These are phyloP conservation scores for Berkeleyomyces rouxiae DNA, from an alignment of 2,329 filamentous ascomycete species.

Conservation along the genomic window DNA sequence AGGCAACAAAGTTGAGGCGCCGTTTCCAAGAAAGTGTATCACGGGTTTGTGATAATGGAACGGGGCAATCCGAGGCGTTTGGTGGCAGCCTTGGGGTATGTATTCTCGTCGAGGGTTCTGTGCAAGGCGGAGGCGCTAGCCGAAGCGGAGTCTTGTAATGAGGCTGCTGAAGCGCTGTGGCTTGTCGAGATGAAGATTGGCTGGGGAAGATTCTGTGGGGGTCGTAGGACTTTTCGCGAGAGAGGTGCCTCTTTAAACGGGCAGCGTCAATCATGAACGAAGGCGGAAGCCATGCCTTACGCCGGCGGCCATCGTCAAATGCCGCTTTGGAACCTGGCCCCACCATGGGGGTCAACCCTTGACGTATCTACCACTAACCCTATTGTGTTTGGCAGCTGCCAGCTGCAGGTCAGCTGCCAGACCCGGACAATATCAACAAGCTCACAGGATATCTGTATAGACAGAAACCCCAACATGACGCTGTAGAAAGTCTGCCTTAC, in stretches of 20 bases:
- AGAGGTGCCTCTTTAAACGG: conserved; percentile 2
- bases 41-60: neutral
- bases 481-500: too few relatives aligned
- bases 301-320: neutral
- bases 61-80: too few relatives aligned
- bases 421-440: too few relatives aligned
- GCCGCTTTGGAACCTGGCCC: neutral
- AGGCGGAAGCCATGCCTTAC: neutral
- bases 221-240: neutral
- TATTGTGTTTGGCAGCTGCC: neutral
- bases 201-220: neutral
- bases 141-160: too few relatives aligned
- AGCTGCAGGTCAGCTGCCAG: neutral
- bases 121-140: too few relatives aligned
- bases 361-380: neutral
- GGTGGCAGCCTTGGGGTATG: neutral
- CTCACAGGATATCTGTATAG: too few relatives aligned
- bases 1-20: conserved; percentile 13
- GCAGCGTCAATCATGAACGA: neutral
- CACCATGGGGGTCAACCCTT: neutral
- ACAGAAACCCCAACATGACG: too few relatives aligned
- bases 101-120: too few relatives aligned
- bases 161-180: too few relatives aligned
- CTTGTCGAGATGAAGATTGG: too few relatives aligned
- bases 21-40: too few relatives aligned